Evolutionary conservation across 805 yeast genomes (phyloP).

Genomic region (Spathaspora arborariae): DNA sequence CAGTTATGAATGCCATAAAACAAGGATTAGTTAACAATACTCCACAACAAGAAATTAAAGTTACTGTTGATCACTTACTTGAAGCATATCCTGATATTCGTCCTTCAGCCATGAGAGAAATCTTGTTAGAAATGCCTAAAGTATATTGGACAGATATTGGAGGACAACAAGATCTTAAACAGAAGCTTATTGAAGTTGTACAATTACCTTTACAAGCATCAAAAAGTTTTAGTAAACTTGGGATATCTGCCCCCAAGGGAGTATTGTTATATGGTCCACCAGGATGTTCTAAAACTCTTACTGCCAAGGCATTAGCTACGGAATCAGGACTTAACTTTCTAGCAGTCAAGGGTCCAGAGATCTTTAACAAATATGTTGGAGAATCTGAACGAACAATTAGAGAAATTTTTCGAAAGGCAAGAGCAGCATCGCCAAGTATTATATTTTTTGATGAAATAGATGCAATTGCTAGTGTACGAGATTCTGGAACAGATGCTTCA

Average conservation of each 20-base stretch:
- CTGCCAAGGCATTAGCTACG: conserved; percentile 93
- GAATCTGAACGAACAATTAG: conserved; percentile 92
- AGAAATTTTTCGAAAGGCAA: conserved; percentile 87
- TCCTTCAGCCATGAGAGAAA: conserved; percentile 97
- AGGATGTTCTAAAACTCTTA: conserved; percentile 92
- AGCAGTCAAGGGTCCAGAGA: conserved; percentile 96
- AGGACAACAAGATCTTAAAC: conserved; percentile 83
- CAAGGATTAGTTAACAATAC: conserved; percentile 41
- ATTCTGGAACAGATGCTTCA: conserved; percentile 62
- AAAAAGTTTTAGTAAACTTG: conserved; percentile 70
- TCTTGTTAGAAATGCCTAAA: conserved; percentile 89
- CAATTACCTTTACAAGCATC: conserved; percentile 86
- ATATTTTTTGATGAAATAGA: conserved; percentile 96
- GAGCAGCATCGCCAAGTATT: conserved; percentile 93
- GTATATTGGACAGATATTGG: conserved; percentile 94
- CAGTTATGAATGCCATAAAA: conserved; percentile 79
- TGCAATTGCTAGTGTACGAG: conserved; percentile 80
- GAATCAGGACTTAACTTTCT: conserved; percentile 91
- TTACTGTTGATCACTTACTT: conserved; percentile 58
- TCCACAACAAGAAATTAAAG: conserved; percentile 38
- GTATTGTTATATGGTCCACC: conserved; percentile 95
- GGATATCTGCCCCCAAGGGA: conserved; percentile 90
- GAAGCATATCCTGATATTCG: conserved; percentile 73
- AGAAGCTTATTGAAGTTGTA: conserved; percentile 81
- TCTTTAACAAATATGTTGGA: conserved; percentile 92